Evolutionary conservation across 2,329 filamentous ascomycete species (phyloP), one percentile per base, ranked within the genome.

Genomic region (Rugonectria rugulosa): DNA sequence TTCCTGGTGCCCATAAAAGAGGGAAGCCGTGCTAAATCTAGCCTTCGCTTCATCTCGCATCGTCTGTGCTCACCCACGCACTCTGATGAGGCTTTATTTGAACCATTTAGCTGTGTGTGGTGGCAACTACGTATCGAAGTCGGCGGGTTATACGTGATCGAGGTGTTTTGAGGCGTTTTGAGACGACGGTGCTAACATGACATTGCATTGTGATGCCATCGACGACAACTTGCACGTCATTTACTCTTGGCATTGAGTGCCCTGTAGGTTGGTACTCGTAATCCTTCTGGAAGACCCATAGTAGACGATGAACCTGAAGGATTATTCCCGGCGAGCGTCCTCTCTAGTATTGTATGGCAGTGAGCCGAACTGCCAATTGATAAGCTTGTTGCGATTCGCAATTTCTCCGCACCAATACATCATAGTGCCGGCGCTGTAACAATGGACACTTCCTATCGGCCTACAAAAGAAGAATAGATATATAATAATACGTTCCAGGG

Each of bases 151-250:
- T n/a, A n/a, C n/a, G n/a, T n/a, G n/a, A n/a, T n/a, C n/a, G n/a
- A n/a, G n/a, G 20, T n/a, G 11, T 42, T 51, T 1, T 37, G 21
- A 0, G 15, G 10, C 6, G 11, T 10, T 10, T 4, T 12, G 37
- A 40, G 20, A 6, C 24, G 11, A 6, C 6, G 19, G 21, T 8
- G 17, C 17, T 11, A 24, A 36, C 21, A 29, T 17, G 37, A 51
- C 21, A 23, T 27, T 36, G 31, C 29, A 5, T 19, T 4, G 36
- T 53, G 42, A 6, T 19, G 41, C 34, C 50, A 53, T 53, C 11
- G 9, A 42, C 10, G n/a, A 12, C 11, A 12, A 5, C 5, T 42
- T 47, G 50, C 50, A 53, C 42, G 50, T 17, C 50, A 53, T 47
- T 9, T 2, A 1, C 26, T 43, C 36, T 43, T 43, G 36, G 34